Percentiles rank a stretch among this genome's conserved stretches.
Conservation (phyloP, 1,284 basidiomycete species). For the Golubevia sp. region DNA sequence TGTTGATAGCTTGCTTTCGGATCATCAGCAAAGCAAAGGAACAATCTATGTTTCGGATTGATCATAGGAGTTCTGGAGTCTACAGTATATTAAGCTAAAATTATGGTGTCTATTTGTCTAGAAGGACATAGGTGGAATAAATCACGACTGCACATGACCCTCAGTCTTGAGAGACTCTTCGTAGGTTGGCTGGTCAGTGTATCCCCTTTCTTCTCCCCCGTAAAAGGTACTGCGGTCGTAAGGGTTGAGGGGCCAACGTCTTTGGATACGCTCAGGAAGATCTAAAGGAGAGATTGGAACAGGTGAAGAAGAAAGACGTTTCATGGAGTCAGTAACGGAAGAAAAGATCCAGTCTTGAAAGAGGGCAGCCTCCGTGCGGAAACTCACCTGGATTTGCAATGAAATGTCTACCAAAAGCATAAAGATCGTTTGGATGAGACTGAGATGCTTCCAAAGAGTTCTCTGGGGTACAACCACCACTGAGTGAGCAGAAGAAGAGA, state of each 20-base stretch:
- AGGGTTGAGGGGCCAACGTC: slow-evolving; percentile 45
- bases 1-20: no score
- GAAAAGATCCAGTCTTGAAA: neutral
- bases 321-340: no score
- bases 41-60: no score
- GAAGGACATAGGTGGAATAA: no score
- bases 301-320: no score
- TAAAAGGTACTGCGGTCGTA: slow-evolving; percentile 62
- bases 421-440: slow-evolving; percentile 62
- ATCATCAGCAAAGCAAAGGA: no score
- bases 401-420: slow-evolving; percentile 67
- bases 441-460: slow-evolving; percentile 39
- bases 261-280: slow-evolving; percentile 64
- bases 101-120: no score
- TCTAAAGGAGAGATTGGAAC: slow-evolving; percentile 57
- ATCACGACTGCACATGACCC: no score
- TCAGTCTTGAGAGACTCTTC: no score
- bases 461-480: slow-evolving; percentile 64
- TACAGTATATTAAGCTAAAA: no score
- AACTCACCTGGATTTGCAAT: slow-evolving; percentile 63
- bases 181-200: slow-evolving; percentile 32
- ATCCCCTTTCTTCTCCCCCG: slow-evolving; percentile 25
- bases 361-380: neutral
- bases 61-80: no score
- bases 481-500: no score